These are phyloP conservation scores for Mycena albidolilacea DNA, from an alignment of 768 basidiomycete genomes.

Conservation along the genomic window DNA sequence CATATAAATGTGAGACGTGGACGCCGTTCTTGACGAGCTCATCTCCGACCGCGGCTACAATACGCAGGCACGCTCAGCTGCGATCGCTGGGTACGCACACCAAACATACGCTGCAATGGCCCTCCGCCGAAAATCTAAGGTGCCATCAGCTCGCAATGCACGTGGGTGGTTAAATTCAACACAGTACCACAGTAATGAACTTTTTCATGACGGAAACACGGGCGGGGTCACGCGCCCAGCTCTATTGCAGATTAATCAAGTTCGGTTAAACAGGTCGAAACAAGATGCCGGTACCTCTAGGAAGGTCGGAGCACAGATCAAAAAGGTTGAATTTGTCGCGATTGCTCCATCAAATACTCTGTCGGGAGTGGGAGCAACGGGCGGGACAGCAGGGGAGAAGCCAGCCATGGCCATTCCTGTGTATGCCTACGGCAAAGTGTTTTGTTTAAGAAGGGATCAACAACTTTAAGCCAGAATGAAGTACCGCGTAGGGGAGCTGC, in stretches of 20 bases:
- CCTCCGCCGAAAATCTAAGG: slow-evolving; percentile 45
- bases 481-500: slow-evolving; percentile 36
- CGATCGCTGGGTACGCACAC: no score
- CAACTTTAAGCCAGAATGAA: background rate
- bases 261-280: no score
- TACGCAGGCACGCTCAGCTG: no score
- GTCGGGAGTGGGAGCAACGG: slow-evolving; percentile 43
- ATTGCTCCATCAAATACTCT: slow-evolving; percentile 40
- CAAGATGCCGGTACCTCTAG: slow-evolving; percentile 40
- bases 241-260: slow-evolving; percentile 26
- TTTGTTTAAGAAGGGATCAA: no score
- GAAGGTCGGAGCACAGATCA: slow-evolving; percentile 45
- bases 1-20: slow-evolving; percentile 51
- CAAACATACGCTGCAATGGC: slow-evolving; percentile 42
- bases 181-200: slow-evolving; percentile 41
- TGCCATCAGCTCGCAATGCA: background rate
- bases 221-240: slow-evolving; percentile 40
- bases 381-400: slow-evolving; percentile 35
- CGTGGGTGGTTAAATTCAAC: background rate
- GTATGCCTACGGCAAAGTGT: slow-evolving; percentile 25
- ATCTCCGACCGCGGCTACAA: slow-evolving; percentile 41
- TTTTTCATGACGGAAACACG: slow-evolving; percentile 40
- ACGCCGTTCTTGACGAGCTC: slow-evolving; percentile 38
- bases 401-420: slow-evolving; percentile 29
- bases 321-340: slow-evolving; percentile 36